Evolutionary conservation across 2,329 filamentous ascomycete species (phyloP).

Genomic region (Hymenoscyphus occultus): DNA sequence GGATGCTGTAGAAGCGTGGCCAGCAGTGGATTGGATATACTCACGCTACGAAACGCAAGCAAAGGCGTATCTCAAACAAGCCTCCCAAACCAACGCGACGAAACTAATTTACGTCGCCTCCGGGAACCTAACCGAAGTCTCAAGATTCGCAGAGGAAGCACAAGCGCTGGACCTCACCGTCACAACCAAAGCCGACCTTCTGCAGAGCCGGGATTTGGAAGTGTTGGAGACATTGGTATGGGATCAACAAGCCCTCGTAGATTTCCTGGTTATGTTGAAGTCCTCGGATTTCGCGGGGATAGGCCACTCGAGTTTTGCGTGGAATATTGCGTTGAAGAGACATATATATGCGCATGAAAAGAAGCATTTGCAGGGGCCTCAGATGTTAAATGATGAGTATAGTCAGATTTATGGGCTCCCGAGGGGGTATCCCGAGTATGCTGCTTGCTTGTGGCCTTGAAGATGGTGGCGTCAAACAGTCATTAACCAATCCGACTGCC

Average conservation of each 20-base stretch:
- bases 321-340: conserved; percentile 42
- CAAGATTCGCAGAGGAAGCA: conserved; percentile 39
- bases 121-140: conserved; percentile 39
- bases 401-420: conserved; percentile 22
- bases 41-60: conserved; percentile 35
- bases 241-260: conserved; percentile 48
- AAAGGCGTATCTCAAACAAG: conserved; percentile 37
- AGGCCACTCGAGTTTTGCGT: conserved; percentile 45
- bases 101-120: conserved; percentile 43
- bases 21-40: conserved; percentile 22
- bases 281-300: conserved; percentile 43
- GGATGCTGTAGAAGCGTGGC: conserved; percentile 27
- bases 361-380: conserved; percentile 18
- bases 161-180: conserved; percentile 38
- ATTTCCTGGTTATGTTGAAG: conserved; percentile 48
- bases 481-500: too few relatives aligned
- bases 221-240: conserved; percentile 40
- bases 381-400: conserved; percentile 23
- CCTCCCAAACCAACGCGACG: conserved; percentile 27
- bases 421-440: conserved; percentile 23
- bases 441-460: conserved; percentile 24
- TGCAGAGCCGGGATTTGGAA: conserved; percentile 36
- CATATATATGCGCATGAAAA: conserved; percentile 14
- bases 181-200: conserved; percentile 42
- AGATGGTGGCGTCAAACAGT: too few relatives aligned